Percentiles rank a stretch among this genome's conserved stretches.
Evolutionary conservation across 176 grass and related monocot genomes (phyloP).

Genomic region (Aegilops umbellulata): DNA sequence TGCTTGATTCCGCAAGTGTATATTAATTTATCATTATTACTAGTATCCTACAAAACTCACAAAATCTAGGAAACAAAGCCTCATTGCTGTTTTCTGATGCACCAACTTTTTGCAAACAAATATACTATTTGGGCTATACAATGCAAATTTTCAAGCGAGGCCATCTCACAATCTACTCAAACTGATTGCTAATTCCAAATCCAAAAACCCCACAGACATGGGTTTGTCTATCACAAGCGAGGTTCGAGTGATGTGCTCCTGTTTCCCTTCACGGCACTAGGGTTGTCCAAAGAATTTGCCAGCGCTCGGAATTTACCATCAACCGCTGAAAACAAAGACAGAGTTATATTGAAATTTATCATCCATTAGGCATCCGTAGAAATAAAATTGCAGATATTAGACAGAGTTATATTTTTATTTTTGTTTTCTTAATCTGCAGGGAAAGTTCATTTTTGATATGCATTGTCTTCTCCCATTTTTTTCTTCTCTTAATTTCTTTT

Average conservation of each 20-base stretch:
- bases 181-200: slow-evolving; percentile 1
- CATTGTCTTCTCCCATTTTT: too few relatives aligned
- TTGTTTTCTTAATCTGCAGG: too few relatives aligned
- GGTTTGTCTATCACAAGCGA: slow-evolving; percentile 39
- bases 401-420: too few relatives aligned
- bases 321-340: slow-evolving; percentile 34
- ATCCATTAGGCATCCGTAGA: not conserved
- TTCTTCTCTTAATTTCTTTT: too few relatives aligned
- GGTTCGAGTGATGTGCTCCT: not conserved
- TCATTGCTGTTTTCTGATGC: not conserved
- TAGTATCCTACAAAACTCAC: not conserved
- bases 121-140: not conserved
- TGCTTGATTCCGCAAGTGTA: not conserved
- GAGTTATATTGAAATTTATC: not conserved
- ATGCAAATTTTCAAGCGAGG: not conserved
- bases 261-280: slow-evolving; percentile 8
- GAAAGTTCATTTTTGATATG: too few relatives aligned
- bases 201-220: not conserved
- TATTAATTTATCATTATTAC: not conserved
- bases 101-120: not conserved
- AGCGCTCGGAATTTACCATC: slow-evolving; percentile 32
- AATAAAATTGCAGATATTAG: not conserved
- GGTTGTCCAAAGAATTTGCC: slow-evolving; percentile 32
- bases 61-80: not conserved
- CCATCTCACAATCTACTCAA: slow-evolving; percentile 16